Conservation (phyloP, 352 stramenopile genomes). For the Phytopythium chamaehyphon region DNA sequence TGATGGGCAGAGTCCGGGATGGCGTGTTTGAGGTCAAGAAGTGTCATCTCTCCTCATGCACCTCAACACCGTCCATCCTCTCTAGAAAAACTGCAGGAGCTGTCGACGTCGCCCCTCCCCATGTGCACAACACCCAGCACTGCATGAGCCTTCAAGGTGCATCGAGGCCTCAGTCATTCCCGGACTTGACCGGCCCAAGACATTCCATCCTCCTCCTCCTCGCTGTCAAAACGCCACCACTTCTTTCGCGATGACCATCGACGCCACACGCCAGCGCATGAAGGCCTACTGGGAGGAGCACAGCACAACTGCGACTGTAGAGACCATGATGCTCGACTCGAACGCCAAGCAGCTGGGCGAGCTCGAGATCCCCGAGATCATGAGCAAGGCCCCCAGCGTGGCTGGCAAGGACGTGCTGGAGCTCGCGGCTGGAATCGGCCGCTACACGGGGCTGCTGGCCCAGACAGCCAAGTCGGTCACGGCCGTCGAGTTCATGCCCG, state of each 20-base stretch:
- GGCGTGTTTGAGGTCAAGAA: neutral
- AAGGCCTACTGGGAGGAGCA: conserved; percentile 82
- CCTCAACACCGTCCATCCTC: too few relatives aligned
- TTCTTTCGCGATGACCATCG: conserved; percentile 32
- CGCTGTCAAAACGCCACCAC: too few relatives aligned
- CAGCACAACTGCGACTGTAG: conserved; percentile 54
- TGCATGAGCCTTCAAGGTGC: too few relatives aligned
- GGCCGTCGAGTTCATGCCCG: conserved; percentile 76
- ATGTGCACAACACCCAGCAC: too few relatives aligned
- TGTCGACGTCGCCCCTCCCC: too few relatives aligned
- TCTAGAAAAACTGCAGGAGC: too few relatives aligned
- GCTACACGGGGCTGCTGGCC: conserved; percentile 57
- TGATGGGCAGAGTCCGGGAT: neutral
- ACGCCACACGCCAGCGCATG: conserved; percentile 61
- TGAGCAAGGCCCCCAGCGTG: conserved; percentile 60
- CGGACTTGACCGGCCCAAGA: conserved; percentile 4
- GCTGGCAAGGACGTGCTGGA: conserved; percentile 62
- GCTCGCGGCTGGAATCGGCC: conserved; percentile 57
- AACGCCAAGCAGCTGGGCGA: conserved; percentile 74
- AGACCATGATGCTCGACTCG: conserved; percentile 85
- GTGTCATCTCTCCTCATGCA: too few relatives aligned
- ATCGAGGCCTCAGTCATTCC: neutral
- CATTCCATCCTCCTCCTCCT: neutral
- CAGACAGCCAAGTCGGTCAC: conserved; percentile 45
- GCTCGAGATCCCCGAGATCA: conserved; percentile 73